Evolutionary conservation across 768 basidiomycete species (phyloP).

Genomic region (Lyophyllum atratum): DNA sequence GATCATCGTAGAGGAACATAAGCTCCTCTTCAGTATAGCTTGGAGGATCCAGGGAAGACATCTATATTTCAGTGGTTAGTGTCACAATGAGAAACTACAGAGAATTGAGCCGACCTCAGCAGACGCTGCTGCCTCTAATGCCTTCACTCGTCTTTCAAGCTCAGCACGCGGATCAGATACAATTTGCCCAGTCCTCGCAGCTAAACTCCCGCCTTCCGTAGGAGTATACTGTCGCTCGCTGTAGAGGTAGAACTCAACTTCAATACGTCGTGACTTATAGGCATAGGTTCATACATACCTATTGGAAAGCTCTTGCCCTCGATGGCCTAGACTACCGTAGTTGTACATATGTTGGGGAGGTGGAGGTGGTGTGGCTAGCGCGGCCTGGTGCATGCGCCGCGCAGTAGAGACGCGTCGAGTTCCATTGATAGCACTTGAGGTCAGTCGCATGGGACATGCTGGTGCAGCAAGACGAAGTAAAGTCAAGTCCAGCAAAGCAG

Average conservation of each 20-base stretch:
- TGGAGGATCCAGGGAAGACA: conserved; percentile 29
- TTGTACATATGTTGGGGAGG: conserved; percentile 4
- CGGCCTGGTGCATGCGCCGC: conserved; percentile 23
- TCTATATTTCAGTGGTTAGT: conserved; percentile 22
- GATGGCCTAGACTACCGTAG: conserved; percentile 1
- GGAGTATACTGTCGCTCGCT: conserved; percentile 4
- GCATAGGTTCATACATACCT: background rate
- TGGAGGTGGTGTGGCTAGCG: conserved; percentile 9
- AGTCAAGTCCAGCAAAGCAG: conserved; percentile 29
- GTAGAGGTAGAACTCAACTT: background rate
- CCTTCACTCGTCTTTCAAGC: conserved; percentile 37
- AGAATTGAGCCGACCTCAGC: conserved; percentile 29
- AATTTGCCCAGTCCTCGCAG: conserved; percentile 15
- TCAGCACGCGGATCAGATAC: conserved; percentile 22
- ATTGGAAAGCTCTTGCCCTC: background rate
- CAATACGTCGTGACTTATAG: background rate
- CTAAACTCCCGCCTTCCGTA: conserved; percentile 14
- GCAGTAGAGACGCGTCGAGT: conserved; percentile 9
- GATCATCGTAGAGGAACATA: conserved; percentile 42
- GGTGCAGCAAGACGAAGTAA: conserved; percentile 21
- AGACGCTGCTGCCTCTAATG: conserved; percentile 35
- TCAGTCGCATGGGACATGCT: conserved; percentile 10
- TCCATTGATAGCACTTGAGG: conserved; percentile 3
- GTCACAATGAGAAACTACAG: background rate
- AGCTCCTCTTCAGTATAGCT: conserved; percentile 46